Conservation (phyloP, 1,139 yeast genomes). For the Tardiomyces depauwii region DNA sequence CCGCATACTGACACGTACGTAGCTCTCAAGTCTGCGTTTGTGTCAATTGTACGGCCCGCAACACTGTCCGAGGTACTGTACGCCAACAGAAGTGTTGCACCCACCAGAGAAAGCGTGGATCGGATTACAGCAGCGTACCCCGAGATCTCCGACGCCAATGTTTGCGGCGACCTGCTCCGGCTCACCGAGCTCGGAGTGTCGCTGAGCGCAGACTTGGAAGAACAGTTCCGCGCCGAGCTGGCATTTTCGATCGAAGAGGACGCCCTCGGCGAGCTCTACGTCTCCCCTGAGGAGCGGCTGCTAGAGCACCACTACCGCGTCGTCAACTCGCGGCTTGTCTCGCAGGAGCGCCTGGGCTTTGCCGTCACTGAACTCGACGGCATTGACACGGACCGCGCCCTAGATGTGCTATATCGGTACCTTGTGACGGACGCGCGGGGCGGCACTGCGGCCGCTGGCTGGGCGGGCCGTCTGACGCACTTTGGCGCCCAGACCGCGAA, state of each 20-base stretch:
- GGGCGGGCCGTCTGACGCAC: constrained; percentile 6
- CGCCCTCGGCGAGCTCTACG: constrained; percentile 1
- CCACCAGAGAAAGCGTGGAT: constrained; percentile 1
- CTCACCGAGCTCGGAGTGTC: background rate
- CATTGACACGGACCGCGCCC: constrained; percentile 2
- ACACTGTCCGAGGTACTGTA: constrained; percentile 13
- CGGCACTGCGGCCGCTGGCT: background rate
- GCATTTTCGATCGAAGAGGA: constrained; percentile 3
- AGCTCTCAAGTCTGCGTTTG: constrained; percentile 14
- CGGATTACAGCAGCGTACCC: background rate
- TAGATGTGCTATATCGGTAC: background rate
- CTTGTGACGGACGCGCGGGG: background rate
- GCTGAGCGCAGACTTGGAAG: background rate
- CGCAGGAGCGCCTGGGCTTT: background rate
- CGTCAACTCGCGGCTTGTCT: constrained; percentile 2
- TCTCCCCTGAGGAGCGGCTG: constrained; percentile 4
- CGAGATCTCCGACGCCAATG: background rate
- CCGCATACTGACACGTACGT: constrained; percentile 8
- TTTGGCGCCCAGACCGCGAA: constrained; percentile 12
- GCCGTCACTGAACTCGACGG: background rate
- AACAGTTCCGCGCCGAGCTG: constrained; percentile 1
- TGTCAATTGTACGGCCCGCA: constrained; percentile 13
- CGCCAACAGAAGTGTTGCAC: constrained; percentile 13
- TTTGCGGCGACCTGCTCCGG: background rate
- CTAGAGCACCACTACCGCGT: background rate